Percentiles rank a stretch among this genome's conserved stretches.
Evolutionary conservation across 805 yeast species (phyloP).

Genomic region (Candida broadrunensis): DNA sequence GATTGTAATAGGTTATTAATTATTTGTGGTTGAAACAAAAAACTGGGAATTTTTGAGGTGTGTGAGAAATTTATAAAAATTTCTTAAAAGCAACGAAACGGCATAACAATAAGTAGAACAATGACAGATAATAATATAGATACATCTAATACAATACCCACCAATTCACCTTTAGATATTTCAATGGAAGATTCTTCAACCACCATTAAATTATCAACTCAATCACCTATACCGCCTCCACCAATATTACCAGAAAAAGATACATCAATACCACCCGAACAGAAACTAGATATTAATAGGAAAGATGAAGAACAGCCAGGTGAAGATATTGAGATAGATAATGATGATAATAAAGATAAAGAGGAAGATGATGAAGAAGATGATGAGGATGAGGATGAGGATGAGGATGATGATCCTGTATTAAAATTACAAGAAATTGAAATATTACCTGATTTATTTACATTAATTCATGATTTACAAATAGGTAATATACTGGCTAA

Average conservation of each 20-base stretch:
- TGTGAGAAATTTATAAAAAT: no score
- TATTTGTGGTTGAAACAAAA: no score
- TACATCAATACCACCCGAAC: not conserved
- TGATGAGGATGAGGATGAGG: not conserved
- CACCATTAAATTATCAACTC: not conserved
- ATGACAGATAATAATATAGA: not conserved
- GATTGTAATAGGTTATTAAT: no score
- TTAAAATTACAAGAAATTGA: constrained; percentile 28
- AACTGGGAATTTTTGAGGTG: no score
- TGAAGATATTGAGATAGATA: not conserved
- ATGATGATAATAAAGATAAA: constrained; percentile 7
- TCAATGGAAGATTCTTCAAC: not conserved
- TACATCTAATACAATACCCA: not conserved
- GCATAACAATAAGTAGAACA: no score
- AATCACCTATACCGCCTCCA: not conserved
- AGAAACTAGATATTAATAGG: not conserved
- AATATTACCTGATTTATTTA: constrained; percentile 36
- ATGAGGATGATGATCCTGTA: constrained; percentile 10
- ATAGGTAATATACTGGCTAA: constrained; percentile 36
- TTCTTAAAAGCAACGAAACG: no score
- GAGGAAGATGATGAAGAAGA: constrained; percentile 2
- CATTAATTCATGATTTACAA: constrained; percentile 30
- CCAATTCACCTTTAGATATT: not conserved
- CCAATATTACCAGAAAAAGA: not conserved
- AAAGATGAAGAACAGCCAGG: not conserved